Evolutionary conservation across 2,329 filamentous ascomycete species (phyloP).

Genomic region (Clathrospora elynae): DNA sequence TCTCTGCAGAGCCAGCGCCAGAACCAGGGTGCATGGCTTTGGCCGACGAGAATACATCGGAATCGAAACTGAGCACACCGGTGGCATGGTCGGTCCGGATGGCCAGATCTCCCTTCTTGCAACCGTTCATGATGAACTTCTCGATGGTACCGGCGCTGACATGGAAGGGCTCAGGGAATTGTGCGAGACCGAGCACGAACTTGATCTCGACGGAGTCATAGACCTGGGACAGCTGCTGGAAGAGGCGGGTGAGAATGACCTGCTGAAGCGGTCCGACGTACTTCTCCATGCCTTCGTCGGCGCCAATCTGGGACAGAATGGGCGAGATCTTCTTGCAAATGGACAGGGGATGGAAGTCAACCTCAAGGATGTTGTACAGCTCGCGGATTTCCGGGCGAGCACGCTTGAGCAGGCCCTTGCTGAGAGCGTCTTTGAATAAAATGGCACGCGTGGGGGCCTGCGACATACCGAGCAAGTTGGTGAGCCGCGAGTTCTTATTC

Average conservation of each 20-base stretch:
- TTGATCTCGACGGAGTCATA: slow-evolving; percentile 96
- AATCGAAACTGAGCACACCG: slow-evolving; percentile 94
- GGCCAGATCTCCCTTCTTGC: slow-evolving; percentile 98
- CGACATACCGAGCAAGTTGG: slow-evolving; percentile 92
- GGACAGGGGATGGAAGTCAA: slow-evolving; percentile 97
- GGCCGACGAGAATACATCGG: slow-evolving; percentile 95
- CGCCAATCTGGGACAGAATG: slow-evolving; percentile 89
- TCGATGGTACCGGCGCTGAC: slow-evolving; percentile 89
- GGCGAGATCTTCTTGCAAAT: slow-evolving; percentile 99
- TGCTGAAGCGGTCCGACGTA: slow-evolving; percentile 96
- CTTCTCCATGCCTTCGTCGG: slow-evolving; percentile 94
- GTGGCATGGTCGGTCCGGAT: slow-evolving; percentile 96
- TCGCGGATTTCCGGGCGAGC: slow-evolving; percentile 93
- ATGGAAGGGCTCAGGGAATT: slow-evolving; percentile 96
- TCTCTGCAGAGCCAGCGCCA: slow-evolving; percentile 83
- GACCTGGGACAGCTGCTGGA: slow-evolving; percentile 98
- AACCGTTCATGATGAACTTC: slow-evolving; percentile 99
- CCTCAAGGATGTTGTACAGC: slow-evolving; percentile 97
- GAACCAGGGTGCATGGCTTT: slow-evolving; percentile 89
- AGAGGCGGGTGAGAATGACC: slow-evolving; percentile 95
- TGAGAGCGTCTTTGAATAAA: slow-evolving; percentile 93
- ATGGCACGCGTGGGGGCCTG: slow-evolving; percentile 85
- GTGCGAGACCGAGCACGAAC: slow-evolving; percentile 90
- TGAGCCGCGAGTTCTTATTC: slow-evolving; percentile 98
- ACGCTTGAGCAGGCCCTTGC: slow-evolving; percentile 91